Conservation (phyloP, 2,329 filamentous ascomycete genomes). For the Aureobasidium sp. region DNA sequence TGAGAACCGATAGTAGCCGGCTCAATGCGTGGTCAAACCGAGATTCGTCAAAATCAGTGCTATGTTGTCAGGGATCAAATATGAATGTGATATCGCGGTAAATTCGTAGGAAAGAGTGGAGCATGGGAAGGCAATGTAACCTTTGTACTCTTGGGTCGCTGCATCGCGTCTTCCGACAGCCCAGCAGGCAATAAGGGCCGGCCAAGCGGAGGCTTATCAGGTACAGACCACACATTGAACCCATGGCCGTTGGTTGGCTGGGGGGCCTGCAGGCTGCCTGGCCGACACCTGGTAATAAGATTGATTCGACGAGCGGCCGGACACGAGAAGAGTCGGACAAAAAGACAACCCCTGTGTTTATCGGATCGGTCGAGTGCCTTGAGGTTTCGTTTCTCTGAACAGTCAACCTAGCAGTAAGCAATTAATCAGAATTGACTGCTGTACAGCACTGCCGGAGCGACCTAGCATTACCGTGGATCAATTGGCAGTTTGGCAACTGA, state of each 20-base stretch:
- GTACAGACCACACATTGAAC: background rate
- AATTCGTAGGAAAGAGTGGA: background rate
- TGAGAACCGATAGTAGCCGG: background rate
- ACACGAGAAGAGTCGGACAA: background rate
- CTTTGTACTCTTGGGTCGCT: background rate
- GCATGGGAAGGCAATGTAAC: background rate
- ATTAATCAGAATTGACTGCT: background rate
- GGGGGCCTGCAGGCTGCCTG: conserved; percentile 7
- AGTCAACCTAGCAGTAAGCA: background rate
- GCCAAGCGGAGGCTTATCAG: conserved; percentile 9
- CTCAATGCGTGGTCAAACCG: background rate
- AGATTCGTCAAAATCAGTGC: background rate
- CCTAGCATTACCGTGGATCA: background rate
- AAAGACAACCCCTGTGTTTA: background rate
- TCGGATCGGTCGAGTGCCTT: background rate
- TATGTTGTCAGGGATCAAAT: background rate
- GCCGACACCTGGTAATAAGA: background rate
- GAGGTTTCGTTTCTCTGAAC: background rate
- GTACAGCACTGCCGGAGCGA: conserved; percentile 1
- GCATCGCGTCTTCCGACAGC: background rate
- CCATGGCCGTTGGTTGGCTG: conserved; percentile 1
- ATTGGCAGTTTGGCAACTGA: background rate
- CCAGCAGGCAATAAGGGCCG: conserved; percentile 1
- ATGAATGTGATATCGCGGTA: background rate
- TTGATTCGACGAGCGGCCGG: background rate